Percentiles rank a stretch among this genome's conserved stretches.
phyloP scores from a whole-genome alignment of 2,329 filamentous ascomycete species.

The Apiospora rasikravindrae region DNA sequence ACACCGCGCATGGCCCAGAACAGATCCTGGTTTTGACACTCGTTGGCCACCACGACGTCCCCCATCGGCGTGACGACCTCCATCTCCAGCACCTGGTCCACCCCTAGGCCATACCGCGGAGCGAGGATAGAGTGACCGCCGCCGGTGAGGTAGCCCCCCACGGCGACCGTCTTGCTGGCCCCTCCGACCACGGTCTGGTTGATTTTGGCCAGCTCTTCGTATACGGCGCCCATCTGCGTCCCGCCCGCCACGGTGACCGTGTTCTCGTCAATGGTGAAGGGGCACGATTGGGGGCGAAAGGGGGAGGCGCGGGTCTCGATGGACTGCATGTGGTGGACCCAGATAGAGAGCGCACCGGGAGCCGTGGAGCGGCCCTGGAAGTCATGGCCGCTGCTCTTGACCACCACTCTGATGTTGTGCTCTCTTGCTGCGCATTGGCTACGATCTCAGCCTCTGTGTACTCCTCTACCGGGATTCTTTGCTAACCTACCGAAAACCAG shows the following conservation, averaged over 20 bases:
- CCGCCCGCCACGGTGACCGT: conserved; percentile 61
- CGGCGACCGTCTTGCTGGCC: conserved; percentile 58
- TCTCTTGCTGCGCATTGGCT: conserved; percentile 37
- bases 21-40: conserved; percentile 59
- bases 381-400: conserved; percentile 53
- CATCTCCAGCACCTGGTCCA: conserved; percentile 65
- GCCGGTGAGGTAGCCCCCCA: conserved; percentile 66
- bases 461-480: neutral
- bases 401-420: conserved; percentile 48
- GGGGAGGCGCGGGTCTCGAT: conserved; percentile 41
- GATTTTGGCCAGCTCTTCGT: conserved; percentile 48
- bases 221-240: conserved; percentile 54
- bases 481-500: conserved; percentile 49
- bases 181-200: conserved; percentile 61
- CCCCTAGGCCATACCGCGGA: conserved; percentile 62
- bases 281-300: conserved; percentile 49
- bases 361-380: conserved; percentile 52
- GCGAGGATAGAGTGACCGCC: conserved; percentile 63
- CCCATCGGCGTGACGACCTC: conserved; percentile 61
- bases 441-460: neutral
- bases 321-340: conserved; percentile 54
- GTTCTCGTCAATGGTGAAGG: conserved; percentile 47
- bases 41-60: conserved; percentile 54
- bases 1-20: conserved; percentile 67
- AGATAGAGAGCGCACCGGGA: conserved; percentile 58